Conservation (phyloP, 108 stramenopile species). For the Mayamaea pseudoterrestris region DNA sequence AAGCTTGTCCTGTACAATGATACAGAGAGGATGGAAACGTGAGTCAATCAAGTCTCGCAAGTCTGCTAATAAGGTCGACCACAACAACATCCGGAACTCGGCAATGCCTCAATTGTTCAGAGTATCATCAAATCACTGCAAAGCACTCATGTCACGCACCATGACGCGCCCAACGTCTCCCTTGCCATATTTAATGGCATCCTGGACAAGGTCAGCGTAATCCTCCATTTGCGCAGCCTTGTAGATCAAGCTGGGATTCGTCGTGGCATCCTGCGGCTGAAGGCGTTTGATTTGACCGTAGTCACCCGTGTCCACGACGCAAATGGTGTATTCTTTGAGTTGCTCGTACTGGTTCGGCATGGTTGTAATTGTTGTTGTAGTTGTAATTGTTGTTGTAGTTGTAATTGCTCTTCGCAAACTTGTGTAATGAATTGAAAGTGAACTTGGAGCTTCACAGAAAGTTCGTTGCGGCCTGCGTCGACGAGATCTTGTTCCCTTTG, state of each 20-base stretch:
- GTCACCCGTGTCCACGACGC: conserved; percentile 84
- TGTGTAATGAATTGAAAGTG: too few species aligned
- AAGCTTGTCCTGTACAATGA: conserved; percentile 83
- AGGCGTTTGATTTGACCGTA: conserved; percentile 83
- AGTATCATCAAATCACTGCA: not conserved
- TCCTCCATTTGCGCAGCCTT: conserved; percentile 77
- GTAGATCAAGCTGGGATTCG: conserved; percentile 95
- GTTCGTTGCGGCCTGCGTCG: too few species aligned
- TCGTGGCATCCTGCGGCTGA: conserved; percentile 94
- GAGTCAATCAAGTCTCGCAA: too few species aligned
- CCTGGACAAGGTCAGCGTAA: conserved; percentile 68
- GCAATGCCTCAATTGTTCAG: too few species aligned
- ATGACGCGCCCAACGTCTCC: conserved; percentile 58
- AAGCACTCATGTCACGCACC: conserved; percentile 36
- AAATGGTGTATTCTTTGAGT: conserved; percentile 71
- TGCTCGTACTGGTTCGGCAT: conserved; percentile 51
- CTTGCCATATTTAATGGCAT: conserved; percentile 75
- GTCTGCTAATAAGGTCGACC: too few species aligned
- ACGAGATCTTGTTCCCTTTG: too few species aligned
- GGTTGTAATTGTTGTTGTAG: conserved; percentile 5
- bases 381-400: not conserved
- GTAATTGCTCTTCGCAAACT: not conserved
- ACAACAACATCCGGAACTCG: not conserved
- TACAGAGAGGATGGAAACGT: too few species aligned
- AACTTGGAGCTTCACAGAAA: too few species aligned